A percentile compares a stretch with the other conserved stretches of the same genome.
These are phyloP conservation scores for Xylariaceae sp. DNA, from an alignment of 2,329 filamentous ascomycete species.

Conservation along the genomic window DNA sequence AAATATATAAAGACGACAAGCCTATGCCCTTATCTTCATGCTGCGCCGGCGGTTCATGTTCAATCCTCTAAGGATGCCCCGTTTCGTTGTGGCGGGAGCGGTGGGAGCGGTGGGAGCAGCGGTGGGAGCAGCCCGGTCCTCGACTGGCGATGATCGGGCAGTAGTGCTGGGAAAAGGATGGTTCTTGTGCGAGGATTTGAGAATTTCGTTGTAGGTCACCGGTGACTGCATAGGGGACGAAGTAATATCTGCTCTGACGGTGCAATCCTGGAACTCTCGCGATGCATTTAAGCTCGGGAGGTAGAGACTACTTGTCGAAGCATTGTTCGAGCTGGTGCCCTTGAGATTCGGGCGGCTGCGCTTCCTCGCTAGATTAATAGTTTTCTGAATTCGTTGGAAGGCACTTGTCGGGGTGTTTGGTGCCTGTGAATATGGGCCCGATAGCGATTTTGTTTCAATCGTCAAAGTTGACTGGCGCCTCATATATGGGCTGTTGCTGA, in stretches of 20 bases:
- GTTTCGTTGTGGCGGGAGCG: constrained; percentile 24
- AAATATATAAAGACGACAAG: neutral
- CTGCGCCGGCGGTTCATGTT: constrained; percentile 39
- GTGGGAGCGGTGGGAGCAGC: constrained; percentile 10
- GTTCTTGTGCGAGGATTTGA: constrained; percentile 43
- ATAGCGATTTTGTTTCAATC: constrained; percentile 26
- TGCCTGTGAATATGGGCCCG: constrained; percentile 33
- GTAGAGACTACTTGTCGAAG: constrained; percentile 30
- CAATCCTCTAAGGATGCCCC: constrained; percentile 36
- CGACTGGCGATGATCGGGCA: constrained; percentile 24
- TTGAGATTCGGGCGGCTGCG: constrained; percentile 49
- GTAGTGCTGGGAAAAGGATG: constrained; percentile 27
- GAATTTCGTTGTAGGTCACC: constrained; percentile 47
- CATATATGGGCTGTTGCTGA: constrained; percentile 38
- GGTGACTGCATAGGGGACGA: constrained; percentile 32
- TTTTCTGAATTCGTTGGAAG: constrained; percentile 47
- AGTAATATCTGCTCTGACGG: constrained; percentile 28
- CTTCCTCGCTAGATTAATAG: constrained; percentile 52
- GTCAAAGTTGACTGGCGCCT: constrained; percentile 28
- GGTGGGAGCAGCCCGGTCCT: constrained; percentile 14
- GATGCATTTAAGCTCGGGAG: constrained; percentile 23
- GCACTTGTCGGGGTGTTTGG: constrained; percentile 46
- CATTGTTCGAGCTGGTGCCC: constrained; percentile 26
- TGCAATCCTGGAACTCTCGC: constrained; percentile 30
- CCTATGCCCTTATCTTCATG: constrained; percentile 32